Percentiles rank a stretch among this genome's conserved stretches.
These are phyloP conservation scores for Dillenia turbinata DNA, from an alignment of 164 flowering plant genomes.

Conservation along the genomic window DNA sequence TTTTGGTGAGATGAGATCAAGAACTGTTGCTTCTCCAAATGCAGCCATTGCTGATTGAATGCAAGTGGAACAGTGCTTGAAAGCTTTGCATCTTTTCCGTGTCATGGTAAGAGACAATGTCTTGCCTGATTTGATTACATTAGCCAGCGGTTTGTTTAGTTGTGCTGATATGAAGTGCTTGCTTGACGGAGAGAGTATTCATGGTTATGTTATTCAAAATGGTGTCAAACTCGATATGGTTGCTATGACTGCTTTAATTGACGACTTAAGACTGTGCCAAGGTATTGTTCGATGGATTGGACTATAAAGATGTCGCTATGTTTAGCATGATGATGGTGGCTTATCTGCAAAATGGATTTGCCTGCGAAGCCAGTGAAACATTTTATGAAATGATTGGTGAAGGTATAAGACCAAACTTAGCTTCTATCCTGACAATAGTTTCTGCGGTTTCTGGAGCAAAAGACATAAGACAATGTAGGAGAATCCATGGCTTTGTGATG, in stretches of 20 bases:
- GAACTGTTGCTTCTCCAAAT: conserved; percentile 37
- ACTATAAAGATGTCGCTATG: conserved; percentile 26
- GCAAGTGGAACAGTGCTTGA: conserved; percentile 25
- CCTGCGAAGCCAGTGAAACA: conserved; percentile 24
- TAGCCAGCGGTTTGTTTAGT: conserved; percentile 39
- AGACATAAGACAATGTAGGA: conserved; percentile 29
- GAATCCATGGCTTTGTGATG: conserved; percentile 42
- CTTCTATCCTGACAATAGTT: conserved; percentile 31
- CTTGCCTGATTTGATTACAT: conserved; percentile 35
- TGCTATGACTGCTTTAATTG: conserved; percentile 41
- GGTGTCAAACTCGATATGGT: conserved; percentile 36
- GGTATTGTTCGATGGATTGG: conserved; percentile 26
- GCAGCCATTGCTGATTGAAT: conserved; percentile 33
- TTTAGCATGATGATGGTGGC: conserved; percentile 46
- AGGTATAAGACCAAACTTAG: conserved; percentile 33
- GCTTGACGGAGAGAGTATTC: conserved; percentile 44
- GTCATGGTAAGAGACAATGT: conserved; percentile 20
- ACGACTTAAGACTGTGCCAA: conserved; percentile 28
- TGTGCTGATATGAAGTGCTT: conserved; percentile 39
- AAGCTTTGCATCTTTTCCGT: conserved; percentile 29
- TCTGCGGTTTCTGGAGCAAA: conserved; percentile 30
- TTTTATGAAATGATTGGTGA: conserved; percentile 27
- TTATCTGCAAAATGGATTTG: conserved; percentile 25
- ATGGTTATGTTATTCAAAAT: conserved; percentile 38
- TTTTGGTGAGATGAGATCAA: conserved; percentile 14